Base-by-base conservation (phyloP, 2,329 filamentous ascomycete species). In the Berkeleyomyces basicola region DNA sequence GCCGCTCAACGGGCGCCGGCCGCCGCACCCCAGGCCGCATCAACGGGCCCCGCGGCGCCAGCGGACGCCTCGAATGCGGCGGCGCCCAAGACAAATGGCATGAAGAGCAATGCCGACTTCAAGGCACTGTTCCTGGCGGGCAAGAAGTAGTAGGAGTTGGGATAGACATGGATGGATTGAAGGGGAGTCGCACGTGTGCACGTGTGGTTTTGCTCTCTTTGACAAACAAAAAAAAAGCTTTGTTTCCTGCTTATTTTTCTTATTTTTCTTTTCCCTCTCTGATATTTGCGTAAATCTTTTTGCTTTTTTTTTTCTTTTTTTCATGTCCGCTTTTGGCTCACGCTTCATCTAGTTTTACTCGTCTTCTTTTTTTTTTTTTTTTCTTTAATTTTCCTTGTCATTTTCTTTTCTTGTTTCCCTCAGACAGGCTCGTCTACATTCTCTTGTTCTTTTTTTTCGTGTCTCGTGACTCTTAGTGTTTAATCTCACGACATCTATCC, bases 31-130 rank as follows among this genome's bases (percentile, higher is more conserved):
- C 69, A 67, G 14, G 53, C 66, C 31, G 31, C 63, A 0, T 55
- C 63, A 10, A 64, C 65, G 11, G 62, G 65, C 6, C 70, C 31
- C 64, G 67, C 40, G 63, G 67, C 61, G 64, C 65, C 51, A 63
- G 65, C 39, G 7, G 63, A 53, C 7, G 62, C 66, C 23, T 62
- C 65, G 2, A 67, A 66, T 10, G 67, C 66, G 42, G 58, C 33
- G 11, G 36, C 11, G 43, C 11, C 51, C 36, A n/a, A 51, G 53
- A 23, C 16, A 42, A 47, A 43, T 23, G 44, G 58, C 23, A 71
- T 70, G 67, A 82, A 79, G 72, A 81, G 75, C 67, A 82, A 82
- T 70, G 78, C 78, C 1, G 80, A 82, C 68, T 82, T 82, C 67
- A 82, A 79, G 70, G 77, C 79, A n/a, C 71, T 80, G 69, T 76